These are phyloP conservation scores for Chalciporus sphaerocephalus DNA, from an alignment of 768 basidiomycete genomes.

Conservation along the genomic window DNA sequence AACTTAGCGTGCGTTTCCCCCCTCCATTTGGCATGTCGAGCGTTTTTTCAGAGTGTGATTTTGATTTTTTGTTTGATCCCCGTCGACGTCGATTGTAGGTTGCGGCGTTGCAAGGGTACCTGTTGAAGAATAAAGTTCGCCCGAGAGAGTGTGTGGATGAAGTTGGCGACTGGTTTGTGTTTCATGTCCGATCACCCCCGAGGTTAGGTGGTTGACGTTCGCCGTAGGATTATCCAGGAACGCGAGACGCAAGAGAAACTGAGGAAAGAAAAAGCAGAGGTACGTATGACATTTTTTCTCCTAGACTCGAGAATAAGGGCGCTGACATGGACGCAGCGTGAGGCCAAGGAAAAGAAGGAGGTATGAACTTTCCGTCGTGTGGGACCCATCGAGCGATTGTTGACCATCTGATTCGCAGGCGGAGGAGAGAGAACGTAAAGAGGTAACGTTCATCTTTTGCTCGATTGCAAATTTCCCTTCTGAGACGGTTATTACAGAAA, in stretches of 20 bases:
- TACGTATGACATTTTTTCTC: slow-evolving; percentile 17
- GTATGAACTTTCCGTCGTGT: slow-evolving; percentile 24
- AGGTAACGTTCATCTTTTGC: slow-evolving; percentile 35
- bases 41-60: background rate
- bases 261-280: slow-evolving; percentile 73
- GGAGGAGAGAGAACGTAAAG: slow-evolving; percentile 62
- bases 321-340: slow-evolving; percentile 46
- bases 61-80: background rate
- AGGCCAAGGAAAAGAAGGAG: slow-evolving; percentile 78
- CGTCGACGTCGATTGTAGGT: slow-evolving; percentile 45
- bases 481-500: slow-evolving; percentile 29
- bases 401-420: slow-evolving; percentile 30
- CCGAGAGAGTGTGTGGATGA: slow-evolving; percentile 82
- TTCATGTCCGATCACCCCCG: slow-evolving; percentile 4
- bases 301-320: background rate
- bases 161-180: slow-evolving; percentile 60
- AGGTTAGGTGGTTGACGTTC: slow-evolving; percentile 1
- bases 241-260: slow-evolving; percentile 80
- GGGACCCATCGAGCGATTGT: slow-evolving; percentile 5
- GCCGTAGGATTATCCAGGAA: slow-evolving; percentile 58
- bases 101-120: slow-evolving; percentile 79
- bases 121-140: slow-evolving; percentile 87
- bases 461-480: background rate
- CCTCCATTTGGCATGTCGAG: background rate
- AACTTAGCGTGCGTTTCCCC: slow-evolving; percentile 66